Conservation (phyloP, 2,329 filamentous ascomycete genomes). For the Trichoderma atrobrunneum region DNA sequence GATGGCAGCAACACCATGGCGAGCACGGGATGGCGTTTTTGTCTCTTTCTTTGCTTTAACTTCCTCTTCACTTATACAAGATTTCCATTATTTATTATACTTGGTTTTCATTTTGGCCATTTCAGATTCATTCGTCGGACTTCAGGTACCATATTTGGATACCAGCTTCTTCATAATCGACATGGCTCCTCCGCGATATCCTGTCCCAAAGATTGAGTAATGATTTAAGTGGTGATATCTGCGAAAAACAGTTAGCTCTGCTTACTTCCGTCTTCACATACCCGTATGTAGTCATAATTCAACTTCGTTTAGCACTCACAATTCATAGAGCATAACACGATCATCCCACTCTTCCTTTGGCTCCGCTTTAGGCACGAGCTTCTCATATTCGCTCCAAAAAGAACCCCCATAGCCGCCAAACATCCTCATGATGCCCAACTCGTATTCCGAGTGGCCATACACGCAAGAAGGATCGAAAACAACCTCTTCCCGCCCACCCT, state of each 20-base stretch:
- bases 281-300: background rate
- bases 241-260: constrained; percentile 23
- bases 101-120: constrained; percentile 14
- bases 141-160: constrained; percentile 61
- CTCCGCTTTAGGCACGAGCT: constrained; percentile 72
- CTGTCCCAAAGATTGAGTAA: constrained; percentile 76
- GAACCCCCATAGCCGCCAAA: constrained; percentile 77
- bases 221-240: constrained; percentile 92
- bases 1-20: constrained; percentile 18
- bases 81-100: background rate
- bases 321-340: constrained; percentile 73
- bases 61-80: background rate
- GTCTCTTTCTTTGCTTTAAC: background rate
- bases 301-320: constrained; percentile 52
- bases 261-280: background rate
- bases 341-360: constrained; percentile 83
- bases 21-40: constrained; percentile 19
- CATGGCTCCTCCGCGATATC: constrained; percentile 73
- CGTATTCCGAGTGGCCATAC: constrained; percentile 86
- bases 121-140: background rate
- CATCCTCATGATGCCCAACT: constrained; percentile 93
- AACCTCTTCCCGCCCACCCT: constrained; percentile 63
- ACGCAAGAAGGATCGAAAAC: constrained; percentile 79
- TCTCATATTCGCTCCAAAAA: constrained; percentile 77
- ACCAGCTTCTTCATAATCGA: constrained; percentile 74